A percentile compares a stretch with the other conserved stretches of the same genome.
Conservation (phyloP, 805 yeast species). For the Candida sphagnicola region DNA sequence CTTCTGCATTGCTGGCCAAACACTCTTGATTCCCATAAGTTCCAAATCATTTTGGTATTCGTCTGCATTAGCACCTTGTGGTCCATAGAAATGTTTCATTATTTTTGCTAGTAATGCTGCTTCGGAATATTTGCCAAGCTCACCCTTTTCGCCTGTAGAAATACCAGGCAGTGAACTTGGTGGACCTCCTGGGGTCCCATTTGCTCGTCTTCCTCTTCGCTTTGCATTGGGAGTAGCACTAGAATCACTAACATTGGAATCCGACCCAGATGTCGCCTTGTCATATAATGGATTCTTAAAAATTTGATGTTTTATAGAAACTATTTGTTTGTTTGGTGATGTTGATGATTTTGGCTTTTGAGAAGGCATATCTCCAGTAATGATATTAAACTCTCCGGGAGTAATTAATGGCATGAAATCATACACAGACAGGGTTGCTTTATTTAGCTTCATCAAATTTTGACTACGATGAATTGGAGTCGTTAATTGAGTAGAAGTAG, state of each 20-base stretch:
- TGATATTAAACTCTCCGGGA: slow-evolving; percentile 32
- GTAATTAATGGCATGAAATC: slow-evolving; percentile 42
- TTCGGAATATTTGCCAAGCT: slow-evolving; percentile 26
- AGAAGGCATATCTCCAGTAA: slow-evolving; percentile 36
- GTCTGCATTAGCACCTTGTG: slow-evolving; percentile 29
- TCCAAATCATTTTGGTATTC: slow-evolving; percentile 34
- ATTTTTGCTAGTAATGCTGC: slow-evolving; percentile 37
- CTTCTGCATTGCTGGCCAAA: slow-evolving; percentile 26
- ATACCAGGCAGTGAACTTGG: slow-evolving; percentile 6
- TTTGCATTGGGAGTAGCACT: slow-evolving; percentile 16
- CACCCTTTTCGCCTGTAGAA: slow-evolving; percentile 8
- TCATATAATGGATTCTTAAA: slow-evolving; percentile 40
- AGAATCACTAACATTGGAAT: slow-evolving; percentile 25
- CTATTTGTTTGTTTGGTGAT: slow-evolving; percentile 11
- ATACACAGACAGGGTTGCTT: slow-evolving; percentile 17
- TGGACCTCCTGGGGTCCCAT: neutral
- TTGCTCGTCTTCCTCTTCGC: slow-evolving; percentile 37
- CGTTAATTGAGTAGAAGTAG: neutral
- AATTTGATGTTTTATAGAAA: slow-evolving; percentile 33
- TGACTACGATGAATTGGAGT: slow-evolving; percentile 3
- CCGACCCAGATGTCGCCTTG: slow-evolving; percentile 36
- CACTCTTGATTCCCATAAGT: slow-evolving; percentile 30
- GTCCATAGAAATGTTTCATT: slow-evolving; percentile 40
- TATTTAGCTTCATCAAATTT: slow-evolving; percentile 5
- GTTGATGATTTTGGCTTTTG: slow-evolving; percentile 14